Evolutionary conservation across 2,329 filamentous ascomycete species (phyloP).

Genomic region (Aspergillus glaucus): DNA sequence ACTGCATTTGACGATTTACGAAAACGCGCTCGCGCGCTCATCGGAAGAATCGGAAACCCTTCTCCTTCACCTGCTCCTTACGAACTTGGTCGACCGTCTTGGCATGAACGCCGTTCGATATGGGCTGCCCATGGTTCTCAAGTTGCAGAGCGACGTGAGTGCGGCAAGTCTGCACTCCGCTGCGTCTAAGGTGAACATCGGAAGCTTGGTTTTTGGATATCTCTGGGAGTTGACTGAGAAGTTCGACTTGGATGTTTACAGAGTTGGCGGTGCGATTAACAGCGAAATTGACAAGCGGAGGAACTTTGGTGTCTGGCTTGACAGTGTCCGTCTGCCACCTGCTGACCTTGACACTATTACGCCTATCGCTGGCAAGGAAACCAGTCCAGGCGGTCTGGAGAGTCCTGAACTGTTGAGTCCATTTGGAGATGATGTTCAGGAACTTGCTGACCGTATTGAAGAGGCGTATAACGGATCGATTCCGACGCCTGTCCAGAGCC

Average conservation of each 20-base stretch:
- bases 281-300: constrained; percentile 70
- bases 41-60: constrained; percentile 68
- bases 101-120: constrained; percentile 75
- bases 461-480: constrained; percentile 60
- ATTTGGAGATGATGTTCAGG: constrained; percentile 62
- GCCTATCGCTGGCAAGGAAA: constrained; percentile 38
- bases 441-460: constrained; percentile 69
- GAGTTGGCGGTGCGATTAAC: constrained; percentile 63
- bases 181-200: constrained; percentile 68
- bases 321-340: constrained; percentile 65
- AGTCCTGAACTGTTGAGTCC: constrained; percentile 54
- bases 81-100: constrained; percentile 66
- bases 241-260: constrained; percentile 67
- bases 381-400: constrained; percentile 36
- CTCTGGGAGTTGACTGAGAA: constrained; percentile 72
- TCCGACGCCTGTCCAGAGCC: constrained; percentile 61
- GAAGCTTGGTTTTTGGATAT: constrained; percentile 82
- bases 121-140: constrained; percentile 81
- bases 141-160: constrained; percentile 74
- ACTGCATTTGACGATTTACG: constrained; percentile 82
- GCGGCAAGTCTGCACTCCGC: constrained; percentile 37
- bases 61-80: constrained; percentile 69
- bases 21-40: constrained; percentile 70
- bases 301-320: constrained; percentile 71
- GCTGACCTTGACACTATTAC: constrained; percentile 57